Evolutionary conservation across 1,284 basidiomycete species (phyloP), one percentile per base, ranked within the genome.

Genomic region (Leccinum laetum): DNA sequence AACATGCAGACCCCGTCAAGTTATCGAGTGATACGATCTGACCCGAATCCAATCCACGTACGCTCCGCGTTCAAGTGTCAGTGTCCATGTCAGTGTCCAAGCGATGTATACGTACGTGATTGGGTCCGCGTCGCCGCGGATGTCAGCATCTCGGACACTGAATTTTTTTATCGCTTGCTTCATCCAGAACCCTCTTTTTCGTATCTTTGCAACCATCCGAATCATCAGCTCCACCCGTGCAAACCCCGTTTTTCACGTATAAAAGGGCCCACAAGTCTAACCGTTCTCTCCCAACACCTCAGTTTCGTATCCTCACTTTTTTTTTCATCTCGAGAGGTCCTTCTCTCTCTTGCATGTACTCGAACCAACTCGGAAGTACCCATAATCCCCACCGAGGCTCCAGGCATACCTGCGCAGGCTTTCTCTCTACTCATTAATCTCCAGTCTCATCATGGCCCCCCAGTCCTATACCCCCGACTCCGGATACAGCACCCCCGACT

Each of bases 371-470:
- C 69, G 86, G 87, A 78, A 90, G 88, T 78, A 81, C 84, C 68
- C 91, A 94, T 82, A 93, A 93, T 79, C 84, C 85, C 73, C 85
- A 91, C 81, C 82, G 89, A 86, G 91, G 91, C 80, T 75, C 72
- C 71, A 92, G 89, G 77, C 91, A 93, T 83, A 85, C 88, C 69
- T 81, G 79, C 77, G 84, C 89, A 70, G 85, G 86, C 68, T 83
- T 86, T 73, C 73, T 91, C 68, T 81, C 83, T 78, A 68, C 77
- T 67, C 82, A 77, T 80, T 82, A 86, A 88, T 70, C 71, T 10
- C 68, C 69, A 67, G 63, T 68, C 69, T 63, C 9, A 72, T 66
- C 70, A 89, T 91, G 88, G 81, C 86, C 69, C 81, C 83, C 63
- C 80, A 79, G 72, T 79, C 79, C 44, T 73, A 64, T 70, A 75